Evolutionary conservation across 768 basidiomycete species (phyloP).

Genomic region (Leccinum broughii): DNA sequence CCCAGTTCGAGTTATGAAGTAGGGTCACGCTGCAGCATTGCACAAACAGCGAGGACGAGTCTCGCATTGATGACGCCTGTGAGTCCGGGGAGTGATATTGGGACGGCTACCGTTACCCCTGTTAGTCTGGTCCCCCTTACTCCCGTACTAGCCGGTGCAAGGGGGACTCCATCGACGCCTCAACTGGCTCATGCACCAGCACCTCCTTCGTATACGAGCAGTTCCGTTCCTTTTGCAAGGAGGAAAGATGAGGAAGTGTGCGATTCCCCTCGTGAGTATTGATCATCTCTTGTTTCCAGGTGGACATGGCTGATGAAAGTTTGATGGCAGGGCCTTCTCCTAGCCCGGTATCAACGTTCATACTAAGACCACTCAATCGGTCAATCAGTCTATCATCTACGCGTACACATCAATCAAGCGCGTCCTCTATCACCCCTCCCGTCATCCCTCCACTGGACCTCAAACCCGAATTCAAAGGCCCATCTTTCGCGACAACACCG

Average conservation of each 20-base stretch:
- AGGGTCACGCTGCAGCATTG: slow-evolving; percentile 29
- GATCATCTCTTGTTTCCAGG: neutral
- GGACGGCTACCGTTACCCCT: slow-evolving; percentile 30
- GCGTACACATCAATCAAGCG: slow-evolving; percentile 51
- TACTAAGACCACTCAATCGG: slow-evolving; percentile 64
- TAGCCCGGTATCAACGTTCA: slow-evolving; percentile 49
- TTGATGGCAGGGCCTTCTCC: slow-evolving; percentile 45
- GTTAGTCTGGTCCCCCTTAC: slow-evolving; percentile 30
- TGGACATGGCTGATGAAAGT: slow-evolving; percentile 6
- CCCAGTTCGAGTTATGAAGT: slow-evolving; percentile 28
- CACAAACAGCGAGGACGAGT: slow-evolving; percentile 38
- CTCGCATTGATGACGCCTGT: slow-evolving; percentile 26
- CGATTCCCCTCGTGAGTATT: slow-evolving; percentile 44
- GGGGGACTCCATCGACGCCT: slow-evolving; percentile 14
- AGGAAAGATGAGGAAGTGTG: slow-evolving; percentile 30
- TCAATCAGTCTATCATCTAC: slow-evolving; percentile 66
- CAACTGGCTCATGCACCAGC: slow-evolving; percentile 19
- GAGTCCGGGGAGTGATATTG: slow-evolving; percentile 22
- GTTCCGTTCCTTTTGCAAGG: slow-evolving; percentile 25
- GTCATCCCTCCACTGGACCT: slow-evolving; percentile 61
- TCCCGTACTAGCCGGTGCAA: slow-evolving; percentile 22
- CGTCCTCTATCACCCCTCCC: slow-evolving; percentile 42
- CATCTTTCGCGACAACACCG: slow-evolving; percentile 30
- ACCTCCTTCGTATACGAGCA: slow-evolving; percentile 23
- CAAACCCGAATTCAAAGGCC: slow-evolving; percentile 50